phyloP scores from a whole-genome alignment of 257 asterid species.

The Plantago major region DNA sequence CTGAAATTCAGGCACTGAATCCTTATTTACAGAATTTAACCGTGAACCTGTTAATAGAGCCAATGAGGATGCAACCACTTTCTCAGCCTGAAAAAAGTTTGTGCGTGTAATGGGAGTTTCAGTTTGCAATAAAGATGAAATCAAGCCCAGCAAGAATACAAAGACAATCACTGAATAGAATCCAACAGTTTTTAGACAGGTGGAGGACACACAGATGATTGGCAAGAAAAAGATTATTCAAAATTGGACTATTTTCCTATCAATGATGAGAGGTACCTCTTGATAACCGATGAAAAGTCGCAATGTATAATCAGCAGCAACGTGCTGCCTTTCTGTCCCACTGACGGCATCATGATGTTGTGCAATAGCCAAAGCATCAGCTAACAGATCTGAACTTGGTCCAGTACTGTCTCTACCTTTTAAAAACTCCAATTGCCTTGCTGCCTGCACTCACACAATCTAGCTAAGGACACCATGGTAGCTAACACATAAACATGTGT shows the following conservation, averaged over 20 bases:
- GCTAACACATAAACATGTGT: constrained; percentile 3
- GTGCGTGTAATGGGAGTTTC: constrained; percentile 19
- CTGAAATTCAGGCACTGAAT: constrained; percentile 46
- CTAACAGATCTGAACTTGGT: constrained; percentile 56
- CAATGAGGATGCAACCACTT: constrained; percentile 69
- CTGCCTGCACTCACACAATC: constrained; percentile 44
- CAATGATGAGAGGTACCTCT: constrained; percentile 38
- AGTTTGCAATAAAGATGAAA: constrained; percentile 15
- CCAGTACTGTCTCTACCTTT: constrained; percentile 50
- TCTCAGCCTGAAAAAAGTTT: constrained; percentile 59
- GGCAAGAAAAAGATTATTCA: constrained; percentile 11
- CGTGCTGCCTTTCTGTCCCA: constrained; percentile 77
- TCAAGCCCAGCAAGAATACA: constrained; percentile 4
- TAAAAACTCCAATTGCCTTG: constrained; percentile 67
- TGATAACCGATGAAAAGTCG: constrained; percentile 62
- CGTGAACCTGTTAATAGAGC: constrained; percentile 48
- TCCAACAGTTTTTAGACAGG: constrained; percentile 16
- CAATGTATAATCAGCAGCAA: constrained; percentile 75
- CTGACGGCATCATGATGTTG: constrained; percentile 86
- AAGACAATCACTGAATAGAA: constrained; percentile 15
- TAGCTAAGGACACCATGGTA: constrained; percentile 14
- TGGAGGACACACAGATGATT: constrained; percentile 14
- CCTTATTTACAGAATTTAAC: constrained; percentile 23
- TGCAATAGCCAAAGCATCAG: constrained; percentile 77
- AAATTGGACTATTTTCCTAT: constrained; percentile 8